Evolutionary conservation across 2,329 filamentous ascomycete species (phyloP), one percentile per base, ranked within the genome.

Genomic region (Leptographium flavum): DNA sequence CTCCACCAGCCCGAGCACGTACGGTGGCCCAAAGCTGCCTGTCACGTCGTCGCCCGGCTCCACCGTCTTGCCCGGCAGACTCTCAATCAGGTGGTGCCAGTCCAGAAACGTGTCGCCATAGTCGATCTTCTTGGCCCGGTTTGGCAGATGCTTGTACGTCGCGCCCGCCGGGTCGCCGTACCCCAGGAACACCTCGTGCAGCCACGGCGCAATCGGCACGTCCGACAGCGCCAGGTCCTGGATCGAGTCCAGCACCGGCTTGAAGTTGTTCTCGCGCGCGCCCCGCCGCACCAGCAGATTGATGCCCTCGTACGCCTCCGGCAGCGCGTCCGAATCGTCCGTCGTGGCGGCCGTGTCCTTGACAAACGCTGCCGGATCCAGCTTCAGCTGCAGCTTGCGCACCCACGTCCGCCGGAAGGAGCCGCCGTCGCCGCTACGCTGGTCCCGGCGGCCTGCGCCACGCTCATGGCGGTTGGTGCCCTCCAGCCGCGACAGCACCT

Each of bases 131-230:
- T 79, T 78, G 51, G 94, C 70, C 47, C 80, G 75, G 59, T 87
- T 92, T 2, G 83, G 66, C 15, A 98, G 66, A 42, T 87, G 81
- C 51, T 84, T 87, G 64, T 94, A 94, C 21, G 79, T 83, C 30
- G 92, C 92, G 47, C 84, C 81, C 27, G 86, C 76, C 47, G 92
- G 90, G 61, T 98, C 88, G 39, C 92, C 92, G 60, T 94, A 96
- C 3, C 92, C 92, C n/a, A 98, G 68, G 61, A 96, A 98, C 10
- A 96, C 90, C 53, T 96, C 92, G 56, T 94, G 87, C 37, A 98
- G 70, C 92, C 92, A 98, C 2, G 81, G 76, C 14, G 92, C 87
- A 45, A 96, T 71, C 7, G 85, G 83, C 19, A 90, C 80, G 54
- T 94, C 85, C 1, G 87, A 87, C 30, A 94, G 69, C 2, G 87